These are phyloP conservation scores for Cephaloascus albidus DNA, from an alignment of 805 yeast species.

Conservation along the genomic window DNA sequence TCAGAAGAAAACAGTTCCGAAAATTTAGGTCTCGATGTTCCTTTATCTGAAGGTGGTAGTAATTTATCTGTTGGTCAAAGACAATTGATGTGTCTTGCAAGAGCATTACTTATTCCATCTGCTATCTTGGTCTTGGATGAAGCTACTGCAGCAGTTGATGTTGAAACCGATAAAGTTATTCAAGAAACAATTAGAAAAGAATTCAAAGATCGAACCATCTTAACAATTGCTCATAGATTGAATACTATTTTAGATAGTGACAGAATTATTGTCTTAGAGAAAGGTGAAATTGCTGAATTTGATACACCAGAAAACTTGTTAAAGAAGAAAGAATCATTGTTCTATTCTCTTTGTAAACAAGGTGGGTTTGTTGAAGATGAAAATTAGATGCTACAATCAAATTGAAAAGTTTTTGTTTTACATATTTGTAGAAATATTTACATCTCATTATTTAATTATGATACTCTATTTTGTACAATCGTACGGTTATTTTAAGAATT, in stretches of 20 bases:
- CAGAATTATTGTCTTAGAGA: constrained; percentile 64
- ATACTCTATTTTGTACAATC: no score
- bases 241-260: constrained; percentile 81
- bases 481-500: no score
- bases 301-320: constrained; percentile 53
- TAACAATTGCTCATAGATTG: constrained; percentile 80
- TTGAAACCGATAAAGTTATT: constrained; percentile 68
- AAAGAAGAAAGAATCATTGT: constrained; percentile 55
- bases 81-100: constrained; percentile 64
- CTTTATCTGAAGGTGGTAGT: constrained; percentile 33
- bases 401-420: no score
- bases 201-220: constrained; percentile 66
- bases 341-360: constrained; percentile 72
- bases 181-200: constrained; percentile 73
- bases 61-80: constrained; percentile 45
- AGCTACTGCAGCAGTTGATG: constrained; percentile 87
- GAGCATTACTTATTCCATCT: constrained; percentile 60
- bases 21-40: constrained; percentile 19
- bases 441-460: no score
- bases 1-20: constrained; percentile 5
- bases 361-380: constrained; percentile 52
- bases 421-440: no score
- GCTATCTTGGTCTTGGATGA: constrained; percentile 69
- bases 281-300: constrained; percentile 69
- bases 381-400: no score